Evolutionary conservation across 768 basidiomycete genomes (phyloP).

Genomic region (Paxillus rubicundulus): DNA sequence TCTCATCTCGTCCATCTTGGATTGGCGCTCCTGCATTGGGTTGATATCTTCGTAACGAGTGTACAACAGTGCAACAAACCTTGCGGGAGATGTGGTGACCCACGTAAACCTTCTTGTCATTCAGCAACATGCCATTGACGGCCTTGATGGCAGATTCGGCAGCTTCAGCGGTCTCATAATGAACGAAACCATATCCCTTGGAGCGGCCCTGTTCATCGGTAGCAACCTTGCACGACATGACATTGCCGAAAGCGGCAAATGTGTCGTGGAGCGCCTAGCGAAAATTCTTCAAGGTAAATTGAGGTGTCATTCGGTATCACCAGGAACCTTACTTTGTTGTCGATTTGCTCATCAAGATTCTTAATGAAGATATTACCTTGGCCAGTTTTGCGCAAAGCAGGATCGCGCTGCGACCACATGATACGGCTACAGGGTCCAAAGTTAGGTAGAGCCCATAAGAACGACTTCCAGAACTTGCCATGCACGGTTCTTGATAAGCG

Average conservation of each 20-base stretch:
- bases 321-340: slow-evolving; percentile 75
- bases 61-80: slow-evolving; percentile 40
- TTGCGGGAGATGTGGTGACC: slow-evolving; percentile 97
- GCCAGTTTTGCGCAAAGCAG: slow-evolving; percentile 97
- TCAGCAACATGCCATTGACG: slow-evolving; percentile 98
- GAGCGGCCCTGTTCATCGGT: slow-evolving; percentile 93
- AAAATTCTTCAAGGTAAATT: background rate
- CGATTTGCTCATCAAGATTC: slow-evolving; percentile 94
- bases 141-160: slow-evolving; percentile 96
- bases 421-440: slow-evolving; percentile 67
- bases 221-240: slow-evolving; percentile 98
- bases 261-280: slow-evolving; percentile 95
- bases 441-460: background rate
- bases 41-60: background rate
- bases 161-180: slow-evolving; percentile 97
- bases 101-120: slow-evolving; percentile 99
- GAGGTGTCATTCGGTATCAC: background rate
- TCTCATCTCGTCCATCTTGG: slow-evolving; percentile 97
- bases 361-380: slow-evolving; percentile 99
- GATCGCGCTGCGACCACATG: slow-evolving; percentile 99
- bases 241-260: slow-evolving; percentile 98
- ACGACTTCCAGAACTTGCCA: slow-evolving; percentile 54
- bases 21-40: slow-evolving; percentile 80
- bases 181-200: slow-evolving; percentile 98
- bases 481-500: slow-evolving; percentile 95